A percentile compares a stretch with the other conserved stretches of the same genome.
These are phyloP conservation scores for Pelargonium fulgidum DNA, from an alignment of 441 rosid genomes.

Conservation along the genomic window DNA sequence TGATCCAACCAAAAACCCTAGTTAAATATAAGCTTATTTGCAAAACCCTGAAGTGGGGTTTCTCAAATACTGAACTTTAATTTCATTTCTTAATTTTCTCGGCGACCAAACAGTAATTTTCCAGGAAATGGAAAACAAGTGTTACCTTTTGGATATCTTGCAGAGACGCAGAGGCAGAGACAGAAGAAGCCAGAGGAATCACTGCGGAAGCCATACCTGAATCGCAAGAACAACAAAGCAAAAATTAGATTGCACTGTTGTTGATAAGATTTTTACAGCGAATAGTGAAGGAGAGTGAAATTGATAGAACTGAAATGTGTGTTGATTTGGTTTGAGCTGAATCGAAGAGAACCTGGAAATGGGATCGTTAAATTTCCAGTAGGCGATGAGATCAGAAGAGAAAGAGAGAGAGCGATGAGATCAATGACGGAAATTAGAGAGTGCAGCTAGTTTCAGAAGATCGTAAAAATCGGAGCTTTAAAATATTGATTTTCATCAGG, in stretches of 20 bases:
- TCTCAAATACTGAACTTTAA: neutral
- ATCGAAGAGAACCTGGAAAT: constrained; percentile 3
- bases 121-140: neutral
- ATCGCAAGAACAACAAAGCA: constrained; percentile 6
- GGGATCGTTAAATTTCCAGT: neutral
- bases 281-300: neutral
- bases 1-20: constrained; percentile 14
- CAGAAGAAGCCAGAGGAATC: constrained; percentile 54
- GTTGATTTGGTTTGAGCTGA: neutral
- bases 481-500: neutral
- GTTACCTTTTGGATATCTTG: constrained; percentile 52
- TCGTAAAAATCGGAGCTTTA: neutral
- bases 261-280: neutral
- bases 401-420: constrained; percentile 5
- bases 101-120: constrained; percentile 12
- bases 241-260: neutral
- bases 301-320: neutral
- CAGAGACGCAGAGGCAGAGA: constrained; percentile 38
- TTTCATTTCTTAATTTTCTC: constrained; percentile 1
- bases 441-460: neutral
- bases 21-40: neutral
- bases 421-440: neutral
- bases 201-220: constrained; percentile 55
- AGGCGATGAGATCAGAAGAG: constrained; percentile 6
- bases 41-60: neutral